A percentile compares a stretch with the other conserved stretches of the same genome.
Evolutionary conservation across 345 rosid species (phyloP).

Genomic region (Triadica sebifera): DNA sequence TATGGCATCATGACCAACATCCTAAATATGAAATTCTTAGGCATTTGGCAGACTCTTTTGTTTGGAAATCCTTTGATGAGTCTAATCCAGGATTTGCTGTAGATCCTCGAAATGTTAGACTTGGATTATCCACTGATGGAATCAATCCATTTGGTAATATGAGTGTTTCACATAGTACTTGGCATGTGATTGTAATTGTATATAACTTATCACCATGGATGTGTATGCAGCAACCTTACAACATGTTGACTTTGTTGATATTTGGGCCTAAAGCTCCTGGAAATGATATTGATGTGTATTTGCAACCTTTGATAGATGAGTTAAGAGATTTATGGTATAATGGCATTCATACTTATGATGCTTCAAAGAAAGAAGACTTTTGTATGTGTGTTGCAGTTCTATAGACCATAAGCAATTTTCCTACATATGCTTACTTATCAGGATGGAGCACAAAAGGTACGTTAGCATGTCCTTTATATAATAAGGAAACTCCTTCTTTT

Average conservation of each 20-base stretch:
- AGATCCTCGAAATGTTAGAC: neutral
- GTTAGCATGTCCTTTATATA: neutral
- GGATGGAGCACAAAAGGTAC: slow-evolving; percentile 1
- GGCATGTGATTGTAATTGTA: neutral
- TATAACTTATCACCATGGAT: neutral
- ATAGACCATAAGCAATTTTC: neutral
- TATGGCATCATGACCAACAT: neutral
- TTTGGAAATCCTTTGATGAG: neutral
- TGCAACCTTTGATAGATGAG: neutral
- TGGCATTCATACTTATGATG: neutral
- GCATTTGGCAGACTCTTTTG: neutral
- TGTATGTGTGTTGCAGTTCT: neutral
- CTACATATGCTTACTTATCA: neutral
- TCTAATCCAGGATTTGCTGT: neutral
- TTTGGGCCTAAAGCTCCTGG: neutral
- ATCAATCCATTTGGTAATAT: neutral
- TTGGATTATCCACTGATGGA: neutral
- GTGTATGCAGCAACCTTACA: neutral
- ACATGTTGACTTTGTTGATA: neutral
- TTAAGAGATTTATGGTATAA: neutral
- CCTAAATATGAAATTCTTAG: neutral
- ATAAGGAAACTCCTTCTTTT: too few species aligned
- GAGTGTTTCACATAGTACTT: neutral
- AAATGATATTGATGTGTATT: slow-evolving; percentile 6
- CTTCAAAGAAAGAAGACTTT: neutral